These are phyloP conservation scores for Mortierella sp. DNA, from an alignment of 371 early-diverging fungal genomes.

Conservation along the genomic window DNA sequence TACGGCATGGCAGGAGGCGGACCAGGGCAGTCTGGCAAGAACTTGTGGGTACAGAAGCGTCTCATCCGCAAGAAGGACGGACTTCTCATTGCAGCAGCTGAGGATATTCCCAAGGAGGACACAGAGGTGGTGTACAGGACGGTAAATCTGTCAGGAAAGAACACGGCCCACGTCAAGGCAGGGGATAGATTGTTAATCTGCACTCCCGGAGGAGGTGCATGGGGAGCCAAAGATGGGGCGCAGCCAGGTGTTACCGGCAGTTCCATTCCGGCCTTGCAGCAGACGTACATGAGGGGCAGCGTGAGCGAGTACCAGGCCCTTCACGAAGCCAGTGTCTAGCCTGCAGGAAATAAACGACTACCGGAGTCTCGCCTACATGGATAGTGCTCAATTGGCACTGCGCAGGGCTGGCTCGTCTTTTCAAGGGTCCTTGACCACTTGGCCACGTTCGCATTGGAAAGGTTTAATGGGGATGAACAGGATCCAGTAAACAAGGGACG, in stretches of 20 bases:
- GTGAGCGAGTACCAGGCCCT: constrained; percentile 44
- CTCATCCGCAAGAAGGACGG: constrained; percentile 49
- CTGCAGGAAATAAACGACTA: too few relatives aligned
- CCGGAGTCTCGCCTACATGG: too few relatives aligned
- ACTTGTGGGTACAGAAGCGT: constrained; percentile 78
- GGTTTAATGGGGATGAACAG: too few relatives aligned
- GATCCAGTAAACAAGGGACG: too few relatives aligned
- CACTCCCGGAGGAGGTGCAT: constrained; percentile 97
- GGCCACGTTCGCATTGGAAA: too few relatives aligned
- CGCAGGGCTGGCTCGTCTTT: too few relatives aligned
- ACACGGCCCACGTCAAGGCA: constrained; percentile 76
- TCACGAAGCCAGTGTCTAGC: constrained; percentile 51
- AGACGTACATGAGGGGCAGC: constrained; percentile 30
- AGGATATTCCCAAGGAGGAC: constrained; percentile 9
- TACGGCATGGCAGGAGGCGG: constrained; percentile 92
- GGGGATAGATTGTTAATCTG: constrained; percentile 86
- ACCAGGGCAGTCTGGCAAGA: constrained; percentile 78
- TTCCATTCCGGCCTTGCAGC: constrained; percentile 11
- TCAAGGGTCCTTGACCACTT: too few relatives aligned
- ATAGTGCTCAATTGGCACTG: too few relatives aligned
- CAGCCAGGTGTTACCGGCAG: neutral
- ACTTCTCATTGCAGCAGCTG: constrained; percentile 9
- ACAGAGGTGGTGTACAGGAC: constrained; percentile 37
- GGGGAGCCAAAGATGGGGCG: constrained; percentile 40
- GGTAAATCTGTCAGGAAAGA: constrained; percentile 89